These are phyloP conservation scores for Linnemannia zychae DNA, from an alignment of 192 early-diverging fungal genomes.

Conservation along the genomic window DNA sequence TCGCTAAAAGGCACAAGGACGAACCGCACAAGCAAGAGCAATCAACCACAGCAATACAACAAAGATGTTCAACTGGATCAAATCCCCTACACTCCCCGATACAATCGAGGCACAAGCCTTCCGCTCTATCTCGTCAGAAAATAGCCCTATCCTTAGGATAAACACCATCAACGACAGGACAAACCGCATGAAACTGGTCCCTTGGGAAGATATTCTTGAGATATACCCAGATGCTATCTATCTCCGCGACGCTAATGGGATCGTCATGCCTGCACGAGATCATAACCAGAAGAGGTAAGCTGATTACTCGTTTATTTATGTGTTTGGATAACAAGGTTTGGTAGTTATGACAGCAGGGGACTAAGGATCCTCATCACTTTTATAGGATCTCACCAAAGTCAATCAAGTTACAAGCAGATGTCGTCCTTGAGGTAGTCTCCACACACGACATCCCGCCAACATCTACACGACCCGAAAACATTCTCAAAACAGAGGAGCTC, in stretches of 20 bases:
- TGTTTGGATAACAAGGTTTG: too few species aligned
- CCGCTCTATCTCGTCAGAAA: conserved; percentile 17
- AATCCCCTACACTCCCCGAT: conserved; percentile 34
- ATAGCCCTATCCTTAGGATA: conserved; percentile 21
- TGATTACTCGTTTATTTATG: neutral
- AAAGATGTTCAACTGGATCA: conserved; percentile 45
- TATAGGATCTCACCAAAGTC: conserved; percentile 31
- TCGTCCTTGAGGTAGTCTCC: conserved; percentile 42
- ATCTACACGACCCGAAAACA: conserved; percentile 7
- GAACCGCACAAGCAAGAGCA: neutral
- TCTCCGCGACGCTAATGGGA: conserved; percentile 33
- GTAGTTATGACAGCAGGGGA: neutral
- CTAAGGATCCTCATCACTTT: neutral
- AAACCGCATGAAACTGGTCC: conserved; percentile 28
- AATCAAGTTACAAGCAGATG: conserved; percentile 30
- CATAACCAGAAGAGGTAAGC: neutral
- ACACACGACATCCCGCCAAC: conserved; percentile 18
- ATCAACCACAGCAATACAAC: neutral
- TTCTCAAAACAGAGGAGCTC: neutral
- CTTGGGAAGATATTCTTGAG: conserved; percentile 51
- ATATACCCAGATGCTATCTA: conserved; percentile 44
- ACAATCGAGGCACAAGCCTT: conserved; percentile 37
- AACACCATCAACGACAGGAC: conserved; percentile 33
- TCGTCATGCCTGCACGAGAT: conserved; percentile 46
- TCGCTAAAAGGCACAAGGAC: too few species aligned